These are phyloP conservation scores for Aspergillus cavernicola DNA, from an alignment of 495 filamentous ascomycete genomes.

Conservation along the genomic window DNA sequence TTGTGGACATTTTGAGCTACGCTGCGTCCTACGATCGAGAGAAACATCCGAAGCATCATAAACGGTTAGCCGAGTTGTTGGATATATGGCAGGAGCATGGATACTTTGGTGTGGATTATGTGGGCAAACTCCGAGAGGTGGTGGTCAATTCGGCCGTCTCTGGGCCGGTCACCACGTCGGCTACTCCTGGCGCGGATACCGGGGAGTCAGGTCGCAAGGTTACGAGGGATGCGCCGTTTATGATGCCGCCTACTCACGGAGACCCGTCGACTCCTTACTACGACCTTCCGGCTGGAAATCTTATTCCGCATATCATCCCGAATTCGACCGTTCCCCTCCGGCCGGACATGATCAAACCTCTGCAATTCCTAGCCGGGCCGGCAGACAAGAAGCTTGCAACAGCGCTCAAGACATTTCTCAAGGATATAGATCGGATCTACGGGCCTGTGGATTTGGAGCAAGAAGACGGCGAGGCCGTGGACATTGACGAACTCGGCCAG, in stretches of 20 bases:
- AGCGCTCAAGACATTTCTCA: constrained; percentile 65
- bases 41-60: constrained; percentile 61
- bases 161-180: constrained; percentile 24
- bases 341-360: constrained; percentile 64
- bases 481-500: constrained; percentile 75
- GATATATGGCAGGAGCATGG: constrained; percentile 66
- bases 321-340: constrained; percentile 72
- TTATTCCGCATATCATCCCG: constrained; percentile 72
- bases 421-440: constrained; percentile 65
- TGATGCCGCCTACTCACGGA: constrained; percentile 74
- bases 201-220: constrained; percentile 22
- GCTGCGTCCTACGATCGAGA: constrained; percentile 57
- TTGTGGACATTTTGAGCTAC: constrained; percentile 58
- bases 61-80: constrained; percentile 62
- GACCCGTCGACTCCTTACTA: constrained; percentile 73
- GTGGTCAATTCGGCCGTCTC: constrained; percentile 45
- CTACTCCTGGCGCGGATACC: constrained; percentile 22
- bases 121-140: constrained; percentile 57
- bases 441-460: constrained; percentile 34
- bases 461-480: constrained; percentile 37
- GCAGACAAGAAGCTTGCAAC: constrained; percentile 60
- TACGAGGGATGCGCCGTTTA: constrained; percentile 54
- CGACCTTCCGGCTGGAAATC: constrained; percentile 80
- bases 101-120: constrained; percentile 60
- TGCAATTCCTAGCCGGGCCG: constrained; percentile 69